phyloP scores from a whole-genome alignment of 2,329 filamentous ascomycete species.

The Apiospora aurea region DNA sequence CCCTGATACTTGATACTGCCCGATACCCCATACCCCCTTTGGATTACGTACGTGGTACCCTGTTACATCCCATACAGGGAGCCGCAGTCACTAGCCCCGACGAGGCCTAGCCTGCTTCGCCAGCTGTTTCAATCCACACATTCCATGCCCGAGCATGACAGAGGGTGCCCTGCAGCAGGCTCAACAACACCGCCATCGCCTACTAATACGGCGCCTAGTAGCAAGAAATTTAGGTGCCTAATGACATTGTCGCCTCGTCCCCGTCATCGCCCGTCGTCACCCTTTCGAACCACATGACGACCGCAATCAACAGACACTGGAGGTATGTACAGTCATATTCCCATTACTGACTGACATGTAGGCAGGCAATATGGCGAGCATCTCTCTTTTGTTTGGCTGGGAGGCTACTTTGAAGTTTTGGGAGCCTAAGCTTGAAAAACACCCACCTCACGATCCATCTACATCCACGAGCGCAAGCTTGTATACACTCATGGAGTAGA shows the following conservation, averaged over 20 bases:
- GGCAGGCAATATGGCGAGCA: not conserved
- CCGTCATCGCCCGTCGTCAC: not conserved
- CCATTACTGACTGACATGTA: not conserved
- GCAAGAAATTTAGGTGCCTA: not conserved
- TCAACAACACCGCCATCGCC: not conserved
- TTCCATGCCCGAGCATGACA: slow-evolving; percentile 13
- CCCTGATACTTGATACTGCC: slow-evolving; percentile 9
- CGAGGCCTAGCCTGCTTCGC: not conserved
- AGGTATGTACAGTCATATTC: not conserved
- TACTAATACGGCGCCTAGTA: not conserved
- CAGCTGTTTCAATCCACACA: slow-evolving; percentile 19
- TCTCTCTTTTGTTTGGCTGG: not conserved
- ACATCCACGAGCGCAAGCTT: not conserved
- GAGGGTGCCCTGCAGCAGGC: not conserved
- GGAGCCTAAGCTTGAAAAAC: not conserved
- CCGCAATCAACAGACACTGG: not conserved
- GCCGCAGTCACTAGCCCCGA: not conserved
- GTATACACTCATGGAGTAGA: not conserved
- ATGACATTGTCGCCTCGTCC: not conserved
- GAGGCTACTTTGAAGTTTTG: not conserved
- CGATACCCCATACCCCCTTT: slow-evolving; percentile 14
- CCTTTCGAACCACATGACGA: not conserved
- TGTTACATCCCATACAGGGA: slow-evolving; percentile 10
- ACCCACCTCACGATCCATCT: not conserved
- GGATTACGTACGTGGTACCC: slow-evolving; percentile 6